Evolutionary conservation across 1,284 basidiomycete genomes (phyloP), one percentile per base, ranked within the genome.

Genomic region (Tylopilus sp.): DNA sequence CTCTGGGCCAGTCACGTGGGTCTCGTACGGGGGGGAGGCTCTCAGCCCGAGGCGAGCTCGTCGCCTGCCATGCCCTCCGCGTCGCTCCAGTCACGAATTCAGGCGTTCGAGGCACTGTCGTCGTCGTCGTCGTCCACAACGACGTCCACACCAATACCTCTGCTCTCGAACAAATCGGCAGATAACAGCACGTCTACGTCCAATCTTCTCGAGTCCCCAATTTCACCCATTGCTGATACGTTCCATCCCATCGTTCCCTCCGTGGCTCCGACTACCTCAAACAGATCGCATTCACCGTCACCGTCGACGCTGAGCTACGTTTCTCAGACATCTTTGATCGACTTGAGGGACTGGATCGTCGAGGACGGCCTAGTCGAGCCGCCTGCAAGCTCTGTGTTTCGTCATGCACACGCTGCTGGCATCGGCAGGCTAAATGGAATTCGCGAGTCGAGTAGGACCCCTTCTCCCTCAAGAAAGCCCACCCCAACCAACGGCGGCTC

Each of bases 311-410:
- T 75, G 18, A 75, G 72, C 52, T 67, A 84, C 13, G 74, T 74
- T 34, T 70, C 76, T 37, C 82, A 77, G 58, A 72, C 80, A 1
- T 87, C 86, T 30, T 69, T 86, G 47, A 77, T 86, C 55, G 86
- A 89, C 68, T 72, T 89, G 50, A 78, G 78, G 54, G 85, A 88
- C 61, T 88, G 86, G 84, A 76, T 86, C 48, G 71, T 86, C 47
- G 84, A 84, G 44, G 83, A 84, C 56, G 80, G 78, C 7, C 68
- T 74, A 46, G 56, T 68, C 58, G 46, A 63, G 57, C 31, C 60
- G 43, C 49, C 67, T 40, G n/a, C n/a, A n/a, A n/a, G n/a, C n/a
- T 47, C 56, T 23, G 38, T 47, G 6, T 46, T 52, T 28, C 55
- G 44, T 41, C 58, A 49, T 40, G 21, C 59, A 8, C 56, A 55